Conservation (phyloP, 176 grass and related monocot genomes). For the Rhynchospora tenuis region DNA sequence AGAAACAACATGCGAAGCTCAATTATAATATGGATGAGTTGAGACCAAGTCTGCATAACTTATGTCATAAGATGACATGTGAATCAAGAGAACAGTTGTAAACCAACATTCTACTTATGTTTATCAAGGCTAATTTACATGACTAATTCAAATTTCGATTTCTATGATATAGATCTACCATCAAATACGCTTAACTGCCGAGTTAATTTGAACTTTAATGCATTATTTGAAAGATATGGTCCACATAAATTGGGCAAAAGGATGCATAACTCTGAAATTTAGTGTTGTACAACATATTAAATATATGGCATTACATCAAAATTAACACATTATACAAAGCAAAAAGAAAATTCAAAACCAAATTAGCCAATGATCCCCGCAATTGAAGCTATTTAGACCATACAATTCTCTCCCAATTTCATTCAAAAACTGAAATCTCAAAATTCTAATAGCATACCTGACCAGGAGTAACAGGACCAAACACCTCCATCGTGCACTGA, state of each 20-base stretch:
- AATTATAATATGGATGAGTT: slow-evolving; percentile 4
- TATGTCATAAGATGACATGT: background rate
- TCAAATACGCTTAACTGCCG: background rate
- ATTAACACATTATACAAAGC: background rate
- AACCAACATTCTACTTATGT: background rate
- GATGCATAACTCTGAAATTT: background rate
- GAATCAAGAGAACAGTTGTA: background rate
- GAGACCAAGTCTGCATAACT: background rate
- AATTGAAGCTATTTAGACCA: background rate
- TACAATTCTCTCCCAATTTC: background rate
- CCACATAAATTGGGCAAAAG: background rate
- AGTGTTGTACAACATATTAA: background rate
- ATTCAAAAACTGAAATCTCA: background rate
- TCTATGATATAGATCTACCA: background rate
- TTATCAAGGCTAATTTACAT: background rate
- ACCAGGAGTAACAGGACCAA: slow-evolving; percentile 57
- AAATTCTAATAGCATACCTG: slow-evolving; percentile 36
- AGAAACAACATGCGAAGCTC: background rate
- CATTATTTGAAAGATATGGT: background rate
- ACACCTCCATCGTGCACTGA: slow-evolving; percentile 53
- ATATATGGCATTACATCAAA: background rate
- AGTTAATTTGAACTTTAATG: background rate
- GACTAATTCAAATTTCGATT: background rate
- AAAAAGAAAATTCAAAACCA: background rate
- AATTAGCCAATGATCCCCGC: background rate